Base-by-base conservation (phyloP, 148 eudicot species). In the Talinum fruticosum region DNA sequence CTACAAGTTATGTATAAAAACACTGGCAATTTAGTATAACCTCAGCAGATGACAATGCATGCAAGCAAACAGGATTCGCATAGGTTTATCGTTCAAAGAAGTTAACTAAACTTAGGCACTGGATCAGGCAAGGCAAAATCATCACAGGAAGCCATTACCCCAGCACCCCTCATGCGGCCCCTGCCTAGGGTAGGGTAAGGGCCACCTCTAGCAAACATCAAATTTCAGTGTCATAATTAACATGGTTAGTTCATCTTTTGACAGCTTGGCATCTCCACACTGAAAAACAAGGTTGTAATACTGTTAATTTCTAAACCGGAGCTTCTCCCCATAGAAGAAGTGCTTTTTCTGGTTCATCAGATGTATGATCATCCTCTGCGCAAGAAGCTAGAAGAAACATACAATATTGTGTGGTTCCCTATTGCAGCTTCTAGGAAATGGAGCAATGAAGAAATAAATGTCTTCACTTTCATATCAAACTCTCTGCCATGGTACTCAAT, bases 321-420 rank as follows among this genome's bases (percentile, higher is more conserved):
- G 59, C 79, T 87, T 41, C 80, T 93, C 6, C 90, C 93, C 10
- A 5, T 84, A 44, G 85, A 91, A 33, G 81, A 85, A 35, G 51
- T 86, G 72, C 82, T 79, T 78, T 85, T 82, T 49, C 88, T 93
- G 79, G 87, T 84, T 64, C 88, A 88, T 47, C 92, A 85, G 45
- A 88, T 85, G 38, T 53, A 78, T 54, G 81, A 87, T 71, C 85
- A 87, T 80, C 87, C 84, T 38, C 47, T 70, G 18, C 79, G 45
- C 21, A 51, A 33, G 30, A 78, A 69, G 23, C 38, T 71, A 32
- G 77, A 76, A 49, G 85, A 76, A 69, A 75, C 54, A 54, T 89
- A 83, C 37, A 82, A 83, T n/a, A 78, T 93, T 37, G 7, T 93
- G 35, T 93, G 96, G 97, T 51, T 93, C 72, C 92, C 97, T 33